phyloP scores from a whole-genome alignment of 2,329 filamentous ascomycete genomes.

The Niveomyces coronatus region DNA sequence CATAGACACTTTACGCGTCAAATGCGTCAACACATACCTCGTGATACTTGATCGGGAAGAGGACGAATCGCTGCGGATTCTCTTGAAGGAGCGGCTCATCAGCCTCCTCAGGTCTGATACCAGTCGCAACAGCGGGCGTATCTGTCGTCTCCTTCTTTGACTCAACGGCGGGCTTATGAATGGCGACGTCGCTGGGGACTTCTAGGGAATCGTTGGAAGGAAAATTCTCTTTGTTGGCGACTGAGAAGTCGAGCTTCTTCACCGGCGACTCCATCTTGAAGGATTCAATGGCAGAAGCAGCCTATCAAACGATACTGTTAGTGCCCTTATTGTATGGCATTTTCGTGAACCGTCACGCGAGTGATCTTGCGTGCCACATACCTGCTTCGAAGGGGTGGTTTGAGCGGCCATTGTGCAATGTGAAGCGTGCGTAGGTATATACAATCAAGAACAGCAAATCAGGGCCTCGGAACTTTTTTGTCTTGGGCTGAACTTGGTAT shows the following conservation, averaged over 20 bases:
- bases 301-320: conserved; percentile 43
- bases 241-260: conserved; percentile 77
- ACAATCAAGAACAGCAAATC: conserved; percentile 10
- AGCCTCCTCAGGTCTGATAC: conserved; percentile 58
- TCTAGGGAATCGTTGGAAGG: conserved; percentile 38
- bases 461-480: too few relatives aligned
- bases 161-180: conserved; percentile 45
- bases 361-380: conserved; percentile 25
- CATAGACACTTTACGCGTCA: conserved; percentile 58
- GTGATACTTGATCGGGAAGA: conserved; percentile 99
- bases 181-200: conserved; percentile 40
- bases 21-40: conserved; percentile 62
- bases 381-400: conserved; percentile 52
- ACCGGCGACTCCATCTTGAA: conserved; percentile 88
- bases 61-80: conserved; percentile 90
- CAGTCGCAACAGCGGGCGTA: conserved; percentile 33
- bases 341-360: not conserved
- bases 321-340: conserved; percentile 12
- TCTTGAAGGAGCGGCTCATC: conserved; percentile 89
- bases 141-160: conserved; percentile 37
- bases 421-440: conserved; percentile 7
- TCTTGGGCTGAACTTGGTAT: conserved; percentile 14
- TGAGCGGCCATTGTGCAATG: conserved; percentile 59
- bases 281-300: conserved; percentile 73
- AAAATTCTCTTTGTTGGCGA: conserved; percentile 73